phyloP scores from a whole-genome alignment of 192 early-diverging fungal species.

The Coemansia sp. region DNA sequence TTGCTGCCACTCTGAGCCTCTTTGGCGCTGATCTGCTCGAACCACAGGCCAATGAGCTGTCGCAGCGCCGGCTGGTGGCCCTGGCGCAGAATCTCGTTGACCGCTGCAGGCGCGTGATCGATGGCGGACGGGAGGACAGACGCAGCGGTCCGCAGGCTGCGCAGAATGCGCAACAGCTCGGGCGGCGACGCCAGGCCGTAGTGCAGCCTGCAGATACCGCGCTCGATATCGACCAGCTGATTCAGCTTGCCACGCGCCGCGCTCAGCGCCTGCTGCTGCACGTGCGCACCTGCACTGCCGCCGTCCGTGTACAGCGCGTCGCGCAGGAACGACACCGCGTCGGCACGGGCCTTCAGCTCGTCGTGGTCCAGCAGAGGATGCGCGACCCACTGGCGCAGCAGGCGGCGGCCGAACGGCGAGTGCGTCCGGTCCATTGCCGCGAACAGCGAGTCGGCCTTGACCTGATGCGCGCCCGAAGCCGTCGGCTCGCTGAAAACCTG shows the following conservation, averaged over 20 bases:
- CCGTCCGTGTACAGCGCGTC: not conserved
- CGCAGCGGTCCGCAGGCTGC: conserved; percentile 57
- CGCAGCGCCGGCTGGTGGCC: conserved; percentile 41
- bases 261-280: conserved; percentile 16
- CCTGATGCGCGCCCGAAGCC: conserved; percentile 53
- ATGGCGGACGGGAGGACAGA: conserved; percentile 12
- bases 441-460: conserved; percentile 70
- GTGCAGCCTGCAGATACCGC: conserved; percentile 88
- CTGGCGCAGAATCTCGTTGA: conserved; percentile 44
- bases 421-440: conserved; percentile 77
- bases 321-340: conserved; percentile 78
- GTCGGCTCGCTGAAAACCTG: conserved; percentile 80
- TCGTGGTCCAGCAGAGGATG: conserved; percentile 71
- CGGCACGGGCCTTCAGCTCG: conserved; percentile 71
- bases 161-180: conserved; percentile 75
- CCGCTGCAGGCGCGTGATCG: conserved; percentile 21
- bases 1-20: conserved; percentile 41
- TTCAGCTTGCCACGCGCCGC: conserved; percentile 53
- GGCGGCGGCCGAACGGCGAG: conserved; percentile 88
- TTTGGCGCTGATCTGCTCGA: conserved; percentile 50
- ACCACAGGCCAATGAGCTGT: conserved; percentile 39
- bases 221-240: conserved; percentile 84
- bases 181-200: conserved; percentile 75
- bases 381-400: conserved; percentile 82
- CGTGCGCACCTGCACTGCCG: not conserved